Evolutionary conservation across 2,329 filamentous ascomycete genomes (phyloP), one percentile per base, ranked within the genome.

Genomic region (Penicillium sp.): DNA sequence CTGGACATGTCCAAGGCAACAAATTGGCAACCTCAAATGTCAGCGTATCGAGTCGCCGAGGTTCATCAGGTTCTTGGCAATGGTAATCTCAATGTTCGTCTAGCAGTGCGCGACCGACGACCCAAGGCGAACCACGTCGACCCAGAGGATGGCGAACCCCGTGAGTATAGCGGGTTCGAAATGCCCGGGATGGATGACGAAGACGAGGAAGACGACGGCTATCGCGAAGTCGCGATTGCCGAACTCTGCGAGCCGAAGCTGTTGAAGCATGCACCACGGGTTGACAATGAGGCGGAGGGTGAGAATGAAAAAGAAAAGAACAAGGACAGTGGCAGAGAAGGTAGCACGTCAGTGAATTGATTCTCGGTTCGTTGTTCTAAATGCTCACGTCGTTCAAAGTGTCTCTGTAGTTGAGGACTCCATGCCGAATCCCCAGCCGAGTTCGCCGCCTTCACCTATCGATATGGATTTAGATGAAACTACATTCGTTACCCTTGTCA

Each of bases 111-210:
- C 31, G 90, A 96, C 69, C 79, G 88, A 50, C 75, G 82, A 5
- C 82, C 84, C 72, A 87, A 63, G 88, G 84, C 68, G 73, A 77
- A 17, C 87, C 87, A 64, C 87, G 94, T 66, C 3, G 63, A 68
- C 6, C 38, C 57, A 10, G 82, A 86, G 11, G 76, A 83, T 41
- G 88, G 89, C 0, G 92, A 91, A 0, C 81, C 89, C 62, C 84
- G 91, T 10, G 76, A 91, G 10, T 96, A 94, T 67, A 87, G 84
- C 62, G 90, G 88, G 59, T 95, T 96, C 64, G 91, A 96, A 68
- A 87, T 87, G 66, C 88, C 89, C 0, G 83, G 87, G 6, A 85
- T 86, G 11, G 86, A 85, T 12, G 84, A 84, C 0, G 81, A 82
- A 14, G 79, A 79, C 10, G 76, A 75, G 2, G 77, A 80, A 53